Base-by-base conservation (phyloP, 148 eudicot species). In the Rhododendron mucronatum region DNA sequence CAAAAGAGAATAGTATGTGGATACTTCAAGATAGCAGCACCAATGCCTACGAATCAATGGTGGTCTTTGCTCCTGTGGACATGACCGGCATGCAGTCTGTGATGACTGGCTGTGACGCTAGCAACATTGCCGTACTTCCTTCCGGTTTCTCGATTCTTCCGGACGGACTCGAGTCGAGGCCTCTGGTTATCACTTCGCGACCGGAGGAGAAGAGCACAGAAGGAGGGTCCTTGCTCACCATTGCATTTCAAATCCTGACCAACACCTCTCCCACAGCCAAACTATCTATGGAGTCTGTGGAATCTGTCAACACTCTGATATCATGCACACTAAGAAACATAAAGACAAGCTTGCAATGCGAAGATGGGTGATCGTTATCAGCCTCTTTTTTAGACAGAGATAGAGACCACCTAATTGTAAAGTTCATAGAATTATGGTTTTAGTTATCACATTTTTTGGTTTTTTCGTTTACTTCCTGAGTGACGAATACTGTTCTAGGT, bases 51-150 rank as follows among this genome's bases (percentile, higher is more conserved):
- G 98, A 95, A 84, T 95, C 98, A 13, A 91, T 89, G 89, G 93
- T 97, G 48, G 91, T 92, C 53, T 97, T 92, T 18, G 93, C 99
- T 23, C 95, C 95, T 0, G 93, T 95, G 59, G 98, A 94, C 80
- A 91, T 92, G 87, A 82, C 90, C 18, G 88, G 85, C 85, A 92
- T 95, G 93, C 96, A 95, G 86, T 91, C 97, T 0, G 95, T 93
- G 55, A 97, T 97, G 94, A 91, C 96, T 50, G 98, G 99, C 26
- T 94, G 99, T 51, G 98, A 97, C 86, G 94, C 99, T 0, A 92
- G 98, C 92, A 92, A 87, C 85, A 76, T 91, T 0, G 93, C 95
- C 0, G 59, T 94, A 69, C 84, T 95, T 73, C 95, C 99, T 39
- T 95, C 98, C 0, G 99, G 99, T 18, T 97, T 97, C 85, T 94